Conservation (phyloP, 2,329 filamentous ascomycete genomes). For the Aspergillus fructus region DNA sequence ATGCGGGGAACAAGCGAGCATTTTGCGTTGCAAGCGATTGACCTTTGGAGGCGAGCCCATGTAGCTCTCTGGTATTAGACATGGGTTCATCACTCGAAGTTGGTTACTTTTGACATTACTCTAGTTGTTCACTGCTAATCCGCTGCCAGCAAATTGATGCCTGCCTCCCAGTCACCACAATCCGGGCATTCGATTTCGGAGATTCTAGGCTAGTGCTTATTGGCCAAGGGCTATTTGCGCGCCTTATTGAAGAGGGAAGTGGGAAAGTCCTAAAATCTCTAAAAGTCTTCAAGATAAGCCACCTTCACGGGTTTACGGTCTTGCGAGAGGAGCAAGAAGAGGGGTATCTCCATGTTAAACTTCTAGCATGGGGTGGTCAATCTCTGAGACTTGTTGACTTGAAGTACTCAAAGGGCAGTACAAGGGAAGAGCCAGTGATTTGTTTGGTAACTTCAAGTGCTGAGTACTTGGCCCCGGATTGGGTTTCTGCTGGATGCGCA, state of each 20-base stretch:
- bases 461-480: slow-evolving; percentile 62
- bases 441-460: slow-evolving; percentile 31
- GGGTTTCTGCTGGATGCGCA: slow-evolving; percentile 69
- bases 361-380: slow-evolving; percentile 70
- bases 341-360: slow-evolving; percentile 14
- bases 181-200: slow-evolving; percentile 32
- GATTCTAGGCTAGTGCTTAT: slow-evolving; percentile 33
- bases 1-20: slow-evolving; percentile 10
- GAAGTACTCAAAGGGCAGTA: slow-evolving; percentile 18
- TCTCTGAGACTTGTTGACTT: slow-evolving; percentile 49
- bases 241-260: slow-evolving; percentile 32
- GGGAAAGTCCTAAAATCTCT: slow-evolving; percentile 30
- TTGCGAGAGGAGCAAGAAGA: slow-evolving; percentile 20
- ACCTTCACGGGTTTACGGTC: slow-evolving; percentile 40
- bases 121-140: slow-evolving; percentile 21
- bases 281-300: slow-evolving; percentile 36
- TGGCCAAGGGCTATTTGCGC: slow-evolving; percentile 39
- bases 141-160: slow-evolving; percentile 38
- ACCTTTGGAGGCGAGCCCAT: slow-evolving; percentile 11
- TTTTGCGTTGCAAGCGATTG: slow-evolving; percentile 5
- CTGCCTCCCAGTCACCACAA: slow-evolving; percentile 44
- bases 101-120: slow-evolving; percentile 15
- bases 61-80: slow-evolving; percentile 15
- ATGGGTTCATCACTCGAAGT: slow-evolving; percentile 34
- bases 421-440: slow-evolving; percentile 17